phyloP scores from a whole-genome alignment of 164 flowering plant genomes.

The Umbellularia californica region DNA sequence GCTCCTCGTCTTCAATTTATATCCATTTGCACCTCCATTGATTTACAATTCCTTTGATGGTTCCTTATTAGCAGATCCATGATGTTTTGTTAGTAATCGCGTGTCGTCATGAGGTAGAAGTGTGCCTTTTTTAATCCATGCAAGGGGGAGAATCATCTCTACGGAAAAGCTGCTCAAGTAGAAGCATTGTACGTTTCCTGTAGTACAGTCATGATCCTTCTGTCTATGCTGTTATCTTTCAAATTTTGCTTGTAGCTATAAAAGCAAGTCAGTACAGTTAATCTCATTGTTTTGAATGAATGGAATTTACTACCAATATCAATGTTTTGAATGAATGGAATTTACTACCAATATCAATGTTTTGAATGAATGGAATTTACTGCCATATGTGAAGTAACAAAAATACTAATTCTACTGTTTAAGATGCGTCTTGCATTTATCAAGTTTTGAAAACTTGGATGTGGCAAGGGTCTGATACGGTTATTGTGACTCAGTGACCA shows the following conservation, averaged over 20 bases:
- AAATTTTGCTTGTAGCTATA: conserved; percentile 2
- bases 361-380: neutral
- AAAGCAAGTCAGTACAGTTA: neutral
- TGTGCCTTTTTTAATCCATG: neutral
- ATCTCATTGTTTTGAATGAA: neutral
- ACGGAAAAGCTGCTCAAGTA: neutral
- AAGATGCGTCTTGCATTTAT: neutral
- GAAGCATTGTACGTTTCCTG: neutral
- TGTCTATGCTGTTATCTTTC: neutral
- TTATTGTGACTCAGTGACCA: too few species aligned
- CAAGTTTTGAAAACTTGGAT: too few species aligned
- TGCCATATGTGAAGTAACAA: neutral
- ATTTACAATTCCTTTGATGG: neutral
- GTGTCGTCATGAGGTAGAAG: neutral
- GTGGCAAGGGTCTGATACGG: too few species aligned
- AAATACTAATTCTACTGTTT: neutral
- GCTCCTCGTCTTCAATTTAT: neutral
- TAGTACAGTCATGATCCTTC: neutral
- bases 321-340: neutral
- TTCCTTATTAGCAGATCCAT: neutral
- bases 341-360: neutral
- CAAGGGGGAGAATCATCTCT: neutral
- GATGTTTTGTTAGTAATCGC: neutral
- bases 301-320: neutral
- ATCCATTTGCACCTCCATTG: neutral